Conservation (phyloP, 345 rosid genomes). For the Brassica nigra region DNA sequence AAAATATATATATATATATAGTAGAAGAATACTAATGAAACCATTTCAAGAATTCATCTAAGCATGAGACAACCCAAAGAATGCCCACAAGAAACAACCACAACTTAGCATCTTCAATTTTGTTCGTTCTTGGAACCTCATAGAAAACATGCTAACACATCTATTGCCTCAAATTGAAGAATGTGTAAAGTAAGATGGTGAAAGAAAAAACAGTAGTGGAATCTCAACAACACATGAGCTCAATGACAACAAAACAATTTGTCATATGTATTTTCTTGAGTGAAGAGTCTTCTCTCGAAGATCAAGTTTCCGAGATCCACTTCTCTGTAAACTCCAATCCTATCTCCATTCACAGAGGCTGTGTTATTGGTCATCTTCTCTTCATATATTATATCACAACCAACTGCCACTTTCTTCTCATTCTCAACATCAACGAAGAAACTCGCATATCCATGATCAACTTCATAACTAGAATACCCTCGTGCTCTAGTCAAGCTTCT, state of each 20-base stretch:
- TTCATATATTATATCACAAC: not conserved
- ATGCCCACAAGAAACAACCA: not conserved
- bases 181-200: conserved; percentile 23
- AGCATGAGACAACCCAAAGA: not conserved
- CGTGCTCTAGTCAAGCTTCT: not conserved
- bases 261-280: not conserved
- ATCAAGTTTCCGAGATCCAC: not conserved
- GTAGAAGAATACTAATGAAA: not conserved
- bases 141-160: too few species aligned
- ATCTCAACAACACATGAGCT: not conserved
- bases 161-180: too few species aligned
- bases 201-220: not conserved
- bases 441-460: not conserved
- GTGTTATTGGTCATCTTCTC: not conserved
- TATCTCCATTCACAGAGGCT: not conserved
- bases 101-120: not conserved
- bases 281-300: not conserved
- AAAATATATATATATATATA: too few species aligned
- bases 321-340: too few species aligned
- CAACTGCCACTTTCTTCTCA: not conserved
- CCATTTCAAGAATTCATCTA: not conserved
- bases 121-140: not conserved
- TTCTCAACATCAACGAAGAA: not conserved
- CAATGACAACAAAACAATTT: not conserved
- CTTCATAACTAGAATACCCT: not conserved